phyloP scores from a whole-genome alignment of 768 basidiomycete genomes.

The Thelephora ganbajun region DNA sequence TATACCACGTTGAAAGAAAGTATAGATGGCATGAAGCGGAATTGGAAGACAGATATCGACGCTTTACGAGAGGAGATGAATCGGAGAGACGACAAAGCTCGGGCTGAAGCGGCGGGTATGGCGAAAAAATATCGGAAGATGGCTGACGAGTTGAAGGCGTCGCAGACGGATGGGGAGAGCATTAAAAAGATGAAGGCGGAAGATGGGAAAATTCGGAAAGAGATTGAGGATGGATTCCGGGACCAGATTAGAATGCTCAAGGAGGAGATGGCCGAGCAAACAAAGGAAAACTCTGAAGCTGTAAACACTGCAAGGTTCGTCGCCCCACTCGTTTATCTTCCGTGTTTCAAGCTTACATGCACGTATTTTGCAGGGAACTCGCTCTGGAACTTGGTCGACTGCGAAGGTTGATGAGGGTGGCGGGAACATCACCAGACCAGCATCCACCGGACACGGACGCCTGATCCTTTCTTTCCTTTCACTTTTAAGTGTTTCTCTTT shows the following conservation, averaged over 20 bases:
- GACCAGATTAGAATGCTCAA: constrained; percentile 43
- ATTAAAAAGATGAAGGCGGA: constrained; percentile 35
- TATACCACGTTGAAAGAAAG: constrained; percentile 70
- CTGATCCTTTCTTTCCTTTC: constrained; percentile 6
- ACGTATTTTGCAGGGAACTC: constrained; percentile 32
- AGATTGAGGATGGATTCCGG: constrained; percentile 48
- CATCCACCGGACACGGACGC: constrained; percentile 5
- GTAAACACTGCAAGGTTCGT: constrained; percentile 49
- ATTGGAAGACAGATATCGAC: constrained; percentile 64
- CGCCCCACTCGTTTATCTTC: neutral
- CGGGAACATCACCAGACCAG: constrained; percentile 17
- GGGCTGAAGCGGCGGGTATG: constrained; percentile 50
- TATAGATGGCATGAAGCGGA: constrained; percentile 55
- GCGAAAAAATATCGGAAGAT: constrained; percentile 58
- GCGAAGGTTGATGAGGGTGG: constrained; percentile 57
- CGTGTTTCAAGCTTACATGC: constrained; percentile 5
- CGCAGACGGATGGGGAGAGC: constrained; percentile 30
- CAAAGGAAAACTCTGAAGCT: constrained; percentile 42
- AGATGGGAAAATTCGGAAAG: constrained; percentile 32
- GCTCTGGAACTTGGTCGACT: constrained; percentile 53
- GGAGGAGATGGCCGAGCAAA: constrained; percentile 37
- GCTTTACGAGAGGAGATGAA: constrained; percentile 61
- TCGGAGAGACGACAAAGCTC: constrained; percentile 56
- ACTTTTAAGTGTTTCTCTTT: neutral
- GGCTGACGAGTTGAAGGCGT: constrained; percentile 42